phyloP scores from a whole-genome alignment of 2,329 filamentous ascomycete species.

The Diplodia seriata region DNA sequence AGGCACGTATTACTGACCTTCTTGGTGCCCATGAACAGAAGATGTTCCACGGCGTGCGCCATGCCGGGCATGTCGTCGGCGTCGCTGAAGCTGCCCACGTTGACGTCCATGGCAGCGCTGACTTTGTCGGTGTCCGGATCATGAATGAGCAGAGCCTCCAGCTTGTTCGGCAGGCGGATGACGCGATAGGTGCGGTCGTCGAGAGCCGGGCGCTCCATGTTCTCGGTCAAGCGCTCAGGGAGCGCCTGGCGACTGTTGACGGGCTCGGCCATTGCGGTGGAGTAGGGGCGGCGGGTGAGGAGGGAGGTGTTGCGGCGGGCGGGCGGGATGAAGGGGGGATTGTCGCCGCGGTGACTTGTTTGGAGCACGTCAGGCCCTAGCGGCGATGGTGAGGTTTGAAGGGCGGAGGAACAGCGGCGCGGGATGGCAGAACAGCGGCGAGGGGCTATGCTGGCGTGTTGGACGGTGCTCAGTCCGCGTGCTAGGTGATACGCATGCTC shows the following conservation, averaged over 20 bases:
- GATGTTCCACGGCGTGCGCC: constrained; percentile 94
- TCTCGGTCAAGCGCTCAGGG: constrained; percentile 61
- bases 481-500: constrained; percentile 24
- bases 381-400: constrained; percentile 11
- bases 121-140: constrained; percentile 97
- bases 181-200: constrained; percentile 90
- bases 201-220: constrained; percentile 80
- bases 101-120: constrained; percentile 91
- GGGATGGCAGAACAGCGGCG: not conserved
- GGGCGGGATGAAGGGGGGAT: constrained; percentile 1
- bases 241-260: constrained; percentile 28
- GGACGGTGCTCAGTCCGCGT: constrained; percentile 9
- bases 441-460: constrained; percentile 11
- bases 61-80: constrained; percentile 89
- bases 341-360: constrained; percentile 9
- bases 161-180: constrained; percentile 80
- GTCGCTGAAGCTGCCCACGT: constrained; percentile 95
- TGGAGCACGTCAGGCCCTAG: constrained; percentile 20
- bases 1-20: constrained; percentile 64
- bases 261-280: constrained; percentile 36
- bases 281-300: constrained; percentile 9
- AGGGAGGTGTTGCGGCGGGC: constrained; percentile 1
- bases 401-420: constrained; percentile 6
- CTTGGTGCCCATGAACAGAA: constrained; percentile 98
- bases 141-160: constrained; percentile 91